Evolutionary conservation across 495 filamentous ascomycete genomes (phyloP).

Genomic region (Aspergillus conjunctus): DNA sequence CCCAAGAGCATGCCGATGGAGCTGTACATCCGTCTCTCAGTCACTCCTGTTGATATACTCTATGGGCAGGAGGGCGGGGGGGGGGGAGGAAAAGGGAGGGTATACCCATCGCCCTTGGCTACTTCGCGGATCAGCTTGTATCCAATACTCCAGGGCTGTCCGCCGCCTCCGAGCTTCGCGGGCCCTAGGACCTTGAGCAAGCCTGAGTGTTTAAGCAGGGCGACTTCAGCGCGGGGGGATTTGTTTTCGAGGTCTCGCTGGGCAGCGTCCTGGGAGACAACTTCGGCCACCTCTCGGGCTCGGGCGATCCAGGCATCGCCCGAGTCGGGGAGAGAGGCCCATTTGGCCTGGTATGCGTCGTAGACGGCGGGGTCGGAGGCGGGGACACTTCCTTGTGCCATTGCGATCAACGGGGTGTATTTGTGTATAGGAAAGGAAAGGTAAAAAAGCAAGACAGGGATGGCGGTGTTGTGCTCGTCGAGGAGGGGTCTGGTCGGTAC

Average conservation of each 20-base stretch:
- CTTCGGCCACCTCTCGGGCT: constrained; percentile 54
- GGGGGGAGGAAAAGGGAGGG: not conserved
- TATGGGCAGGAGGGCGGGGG: too few relatives aligned
- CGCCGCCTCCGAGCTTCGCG: constrained; percentile 58
- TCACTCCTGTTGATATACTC: too few relatives aligned
- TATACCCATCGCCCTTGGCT: constrained; percentile 58
- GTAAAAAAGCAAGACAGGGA: too few relatives aligned
- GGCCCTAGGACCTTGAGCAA: constrained; percentile 58
- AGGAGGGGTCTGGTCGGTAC: too few relatives aligned
- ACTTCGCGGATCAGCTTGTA: constrained; percentile 61
- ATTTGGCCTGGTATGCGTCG: constrained; percentile 47
- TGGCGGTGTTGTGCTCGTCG: not conserved
- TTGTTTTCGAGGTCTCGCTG: constrained; percentile 58
- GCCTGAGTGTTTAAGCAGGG: constrained; percentile 58
- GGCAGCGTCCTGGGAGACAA: constrained; percentile 54
- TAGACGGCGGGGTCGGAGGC: constrained; percentile 56
- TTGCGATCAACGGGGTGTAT: too few relatives aligned
- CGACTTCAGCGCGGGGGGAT: constrained; percentile 56
- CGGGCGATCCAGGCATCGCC: constrained; percentile 52
- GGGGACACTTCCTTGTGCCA: constrained; percentile 23
- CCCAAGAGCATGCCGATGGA: constrained; percentile 62
- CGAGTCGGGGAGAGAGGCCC: constrained; percentile 45
- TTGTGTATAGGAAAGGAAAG: too few relatives aligned
- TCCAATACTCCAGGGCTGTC: constrained; percentile 55
- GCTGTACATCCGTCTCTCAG: too few relatives aligned